Evolutionary conservation across 2,329 filamentous ascomycete species (phyloP).

Genomic region (Aureobasidium sp.): DNA sequence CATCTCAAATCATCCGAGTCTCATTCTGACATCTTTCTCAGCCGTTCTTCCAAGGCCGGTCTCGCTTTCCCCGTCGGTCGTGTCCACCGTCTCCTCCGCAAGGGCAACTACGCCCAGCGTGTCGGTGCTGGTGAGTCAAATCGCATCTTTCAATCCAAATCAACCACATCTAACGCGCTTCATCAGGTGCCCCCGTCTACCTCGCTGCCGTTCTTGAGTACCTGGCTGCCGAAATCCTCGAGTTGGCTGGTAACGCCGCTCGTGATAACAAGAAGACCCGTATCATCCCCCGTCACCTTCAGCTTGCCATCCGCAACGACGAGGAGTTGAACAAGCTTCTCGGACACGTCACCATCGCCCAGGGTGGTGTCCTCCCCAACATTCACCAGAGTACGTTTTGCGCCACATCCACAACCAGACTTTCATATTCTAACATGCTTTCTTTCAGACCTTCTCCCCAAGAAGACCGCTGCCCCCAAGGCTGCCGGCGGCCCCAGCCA

Average conservation of each 20-base stretch:
- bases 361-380: slow-evolving; percentile 94
- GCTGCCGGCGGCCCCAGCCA: slow-evolving; percentile 80
- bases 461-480: slow-evolving; percentile 67
- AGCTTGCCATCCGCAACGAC: slow-evolving; percentile 98
- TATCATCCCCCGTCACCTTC: slow-evolving; percentile 98
- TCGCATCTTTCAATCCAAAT: slow-evolving; percentile 8
- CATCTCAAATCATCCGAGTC: slow-evolving; percentile 16
- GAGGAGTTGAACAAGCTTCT: slow-evolving; percentile 99
- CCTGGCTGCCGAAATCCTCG: slow-evolving; percentile 96
- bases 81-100: slow-evolving; percentile 98
- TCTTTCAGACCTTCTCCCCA: slow-evolving; percentile 80
- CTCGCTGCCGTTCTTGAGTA: slow-evolving; percentile 97
- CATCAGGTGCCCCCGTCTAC: slow-evolving; percentile 76
- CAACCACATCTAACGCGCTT: slow-evolving; percentile 23
- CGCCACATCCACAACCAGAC: slow-evolving; percentile 9
- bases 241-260: slow-evolving; percentile 96
- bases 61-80: slow-evolving; percentile 97
- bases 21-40: slow-evolving; percentile 44
- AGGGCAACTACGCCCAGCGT: slow-evolving; percentile 99
- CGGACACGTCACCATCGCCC: slow-evolving; percentile 91
- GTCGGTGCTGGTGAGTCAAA: slow-evolving; percentile 74
- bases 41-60: slow-evolving; percentile 98
- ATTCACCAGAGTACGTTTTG: slow-evolving; percentile 83
- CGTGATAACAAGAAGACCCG: slow-evolving; percentile 99
- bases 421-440: slow-evolving; percentile 33